These are phyloP conservation scores for Ramaria rubella DNA, from an alignment of 768 basidiomycete genomes.

Conservation along the genomic window DNA sequence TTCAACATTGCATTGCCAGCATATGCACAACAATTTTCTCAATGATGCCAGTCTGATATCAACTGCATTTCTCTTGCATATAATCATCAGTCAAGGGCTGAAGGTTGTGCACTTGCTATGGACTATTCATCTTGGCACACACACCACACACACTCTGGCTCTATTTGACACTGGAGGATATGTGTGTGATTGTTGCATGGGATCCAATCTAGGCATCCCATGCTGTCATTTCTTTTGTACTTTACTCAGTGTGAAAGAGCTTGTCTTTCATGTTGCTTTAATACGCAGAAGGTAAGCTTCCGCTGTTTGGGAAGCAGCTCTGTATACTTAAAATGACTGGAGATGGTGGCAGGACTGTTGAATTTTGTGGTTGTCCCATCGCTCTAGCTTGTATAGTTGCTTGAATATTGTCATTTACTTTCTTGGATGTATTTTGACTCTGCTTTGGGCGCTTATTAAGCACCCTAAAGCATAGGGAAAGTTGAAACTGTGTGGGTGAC, in stretches of 20 bases:
- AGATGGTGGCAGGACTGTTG: too few species aligned
- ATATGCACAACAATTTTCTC: conserved; percentile 19
- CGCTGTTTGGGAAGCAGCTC: too few species aligned
- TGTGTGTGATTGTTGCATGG: conserved; percentile 32
- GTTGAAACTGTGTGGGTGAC: too few species aligned
- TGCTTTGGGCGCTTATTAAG: too few species aligned
- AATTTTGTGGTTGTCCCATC: too few species aligned
- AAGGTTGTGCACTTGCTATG: conserved; percentile 19
- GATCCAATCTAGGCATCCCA: conserved; percentile 26
- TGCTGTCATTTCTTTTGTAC: conserved; percentile 29
- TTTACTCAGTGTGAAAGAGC: conserved; percentile 14
- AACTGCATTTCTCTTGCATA: conserved; percentile 22
- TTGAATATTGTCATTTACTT: too few species aligned
- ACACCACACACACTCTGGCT: conserved; percentile 22
- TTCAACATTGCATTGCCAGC: neutral
- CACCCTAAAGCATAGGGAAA: too few species aligned
- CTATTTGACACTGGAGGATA: conserved; percentile 22
- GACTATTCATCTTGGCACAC: conserved; percentile 18
- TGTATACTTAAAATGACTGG: too few species aligned
- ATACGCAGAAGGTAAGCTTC: conserved; percentile 20
- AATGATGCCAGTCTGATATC: conserved; percentile 28
- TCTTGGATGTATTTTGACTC: too few species aligned
- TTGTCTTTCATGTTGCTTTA: conserved; percentile 26
- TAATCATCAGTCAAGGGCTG: conserved; percentile 18
- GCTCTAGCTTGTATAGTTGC: too few species aligned